Evolutionary conservation across 352 stramenopile genomes (phyloP).

Genomic region (Phytophthora brassicae): DNA sequence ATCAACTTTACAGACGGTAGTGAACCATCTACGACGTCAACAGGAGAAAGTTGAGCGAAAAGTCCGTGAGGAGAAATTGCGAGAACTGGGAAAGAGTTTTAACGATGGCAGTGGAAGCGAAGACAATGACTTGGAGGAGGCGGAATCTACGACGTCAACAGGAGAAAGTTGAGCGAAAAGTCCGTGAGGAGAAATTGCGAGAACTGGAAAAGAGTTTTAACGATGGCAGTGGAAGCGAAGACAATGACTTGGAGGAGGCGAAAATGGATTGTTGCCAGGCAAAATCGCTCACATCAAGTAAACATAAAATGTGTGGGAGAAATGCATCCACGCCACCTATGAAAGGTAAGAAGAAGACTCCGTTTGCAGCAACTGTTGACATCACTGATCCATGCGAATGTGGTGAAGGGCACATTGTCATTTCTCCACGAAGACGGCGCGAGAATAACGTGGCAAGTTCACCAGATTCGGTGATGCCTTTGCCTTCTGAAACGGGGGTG

Average conservation of each 20-base stretch:
- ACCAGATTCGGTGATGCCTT: constrained; percentile 11
- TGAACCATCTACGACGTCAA: constrained; percentile 43
- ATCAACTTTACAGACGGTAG: constrained; percentile 37
- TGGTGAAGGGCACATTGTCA: background rate
- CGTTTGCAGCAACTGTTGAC: constrained; percentile 4
- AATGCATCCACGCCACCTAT: background rate
- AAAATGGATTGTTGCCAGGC: no score
- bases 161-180: constrained; percentile 38
- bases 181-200: constrained; percentile 42
- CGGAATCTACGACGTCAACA: constrained; percentile 45
- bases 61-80: constrained; percentile 42
- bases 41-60: constrained; percentile 44
- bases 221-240: constrained; percentile 10
- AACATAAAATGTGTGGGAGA: background rate
- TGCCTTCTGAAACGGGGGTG: background rate
- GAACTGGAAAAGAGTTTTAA: constrained; percentile 50
- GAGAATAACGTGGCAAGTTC: constrained; percentile 16
- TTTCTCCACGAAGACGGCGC: constrained; percentile 1
- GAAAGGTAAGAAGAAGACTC: constrained; percentile 11
- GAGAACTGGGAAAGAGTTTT: constrained; percentile 48
- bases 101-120: constrained; percentile 15
- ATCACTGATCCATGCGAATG: background rate
- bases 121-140: constrained; percentile 5
- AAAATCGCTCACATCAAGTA: background rate
- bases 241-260: constrained; percentile 6